A percentile compares a stretch with the other conserved stretches of the same genome.
phyloP scores from a whole-genome alignment of 177 flowering plant species.

The Vitis hybrid region DNA sequence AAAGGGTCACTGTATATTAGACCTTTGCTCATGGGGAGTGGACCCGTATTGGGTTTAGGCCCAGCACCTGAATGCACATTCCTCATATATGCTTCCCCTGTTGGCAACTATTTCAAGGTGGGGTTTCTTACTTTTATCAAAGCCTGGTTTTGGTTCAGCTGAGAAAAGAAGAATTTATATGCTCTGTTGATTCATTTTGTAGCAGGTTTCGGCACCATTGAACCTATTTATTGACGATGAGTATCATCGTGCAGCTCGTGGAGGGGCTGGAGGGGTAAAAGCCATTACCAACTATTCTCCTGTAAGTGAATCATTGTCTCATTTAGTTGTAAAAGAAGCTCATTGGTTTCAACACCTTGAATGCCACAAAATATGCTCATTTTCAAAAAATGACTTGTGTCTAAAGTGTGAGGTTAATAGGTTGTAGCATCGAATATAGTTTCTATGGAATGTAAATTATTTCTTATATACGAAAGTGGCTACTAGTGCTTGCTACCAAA shows the following conservation, averaged over 20 bases:
- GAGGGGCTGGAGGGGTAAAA: constrained; percentile 88
- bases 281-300: constrained; percentile 79
- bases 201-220: constrained; percentile 76
- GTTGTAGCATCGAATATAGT: no score
- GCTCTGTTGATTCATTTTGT: constrained; percentile 1
- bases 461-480: no score
- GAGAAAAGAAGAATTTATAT: not conserved
- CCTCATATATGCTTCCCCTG: constrained; percentile 81
- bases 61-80: constrained; percentile 90
- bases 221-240: constrained; percentile 68
- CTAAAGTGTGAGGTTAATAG: no score
- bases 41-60: constrained; percentile 76
- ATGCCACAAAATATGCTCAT: no score
- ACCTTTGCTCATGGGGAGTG: constrained; percentile 87
- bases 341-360: no score
- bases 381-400: no score
- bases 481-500: no score
- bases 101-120: constrained; percentile 91
- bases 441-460: no score
- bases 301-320: constrained; percentile 35
- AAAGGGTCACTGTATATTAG: constrained; percentile 84
- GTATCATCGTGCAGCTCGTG: constrained; percentile 67
- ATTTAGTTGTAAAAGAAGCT: no score
- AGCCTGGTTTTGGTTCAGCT: not conserved
- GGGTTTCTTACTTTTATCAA: not conserved